A percentile compares a stretch with the other conserved stretches of the same genome.
These are phyloP conservation scores for Ogataea parapolymorpha DNA, from an alignment of 805 yeast genomes.

Conservation along the genomic window DNA sequence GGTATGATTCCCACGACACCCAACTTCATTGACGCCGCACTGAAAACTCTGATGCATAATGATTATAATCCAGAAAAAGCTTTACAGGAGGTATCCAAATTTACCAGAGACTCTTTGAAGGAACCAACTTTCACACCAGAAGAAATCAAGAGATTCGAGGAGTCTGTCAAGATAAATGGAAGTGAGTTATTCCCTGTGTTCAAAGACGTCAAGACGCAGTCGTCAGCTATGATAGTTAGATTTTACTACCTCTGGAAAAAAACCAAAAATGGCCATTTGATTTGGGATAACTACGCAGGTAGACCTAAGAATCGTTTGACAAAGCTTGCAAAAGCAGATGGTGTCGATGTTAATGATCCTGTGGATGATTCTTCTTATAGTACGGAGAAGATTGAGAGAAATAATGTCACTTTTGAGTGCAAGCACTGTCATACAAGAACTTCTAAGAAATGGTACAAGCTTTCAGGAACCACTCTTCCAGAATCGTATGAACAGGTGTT, in stretches of 20 bases:
- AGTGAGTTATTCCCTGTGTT: constrained; percentile 74
- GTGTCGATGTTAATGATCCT: constrained; percentile 43
- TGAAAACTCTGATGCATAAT: constrained; percentile 50
- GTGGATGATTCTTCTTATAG: constrained; percentile 75
- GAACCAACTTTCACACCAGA: constrained; percentile 74
- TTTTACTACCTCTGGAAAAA: constrained; percentile 92
- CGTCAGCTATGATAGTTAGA: constrained; percentile 76
- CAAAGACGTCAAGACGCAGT: constrained; percentile 68
- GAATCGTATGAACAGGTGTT: constrained; percentile 35
- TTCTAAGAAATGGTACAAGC: constrained; percentile 65
- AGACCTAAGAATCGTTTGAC: constrained; percentile 54
- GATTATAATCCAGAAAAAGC: constrained; percentile 54
- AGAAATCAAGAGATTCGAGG: constrained; percentile 69
- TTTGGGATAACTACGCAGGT: constrained; percentile 83
- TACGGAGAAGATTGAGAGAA: constrained; percentile 41
- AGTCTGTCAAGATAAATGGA: constrained; percentile 68
- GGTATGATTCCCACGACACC: constrained; percentile 62
- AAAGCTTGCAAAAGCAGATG: constrained; percentile 42
- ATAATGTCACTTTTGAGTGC: constrained; percentile 52
- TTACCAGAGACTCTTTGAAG: constrained; percentile 56
- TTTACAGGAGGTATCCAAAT: constrained; percentile 37
- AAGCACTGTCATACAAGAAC: constrained; percentile 61
- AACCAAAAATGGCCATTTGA: constrained; percentile 64
- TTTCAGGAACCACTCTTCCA: constrained; percentile 56
- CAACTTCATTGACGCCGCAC: constrained; percentile 75